A percentile compares a stretch with the other conserved stretches of the same genome.
Conservation (phyloP, 2,329 filamentous ascomycete species). For the Neopestalotiopsis sp. region DNA sequence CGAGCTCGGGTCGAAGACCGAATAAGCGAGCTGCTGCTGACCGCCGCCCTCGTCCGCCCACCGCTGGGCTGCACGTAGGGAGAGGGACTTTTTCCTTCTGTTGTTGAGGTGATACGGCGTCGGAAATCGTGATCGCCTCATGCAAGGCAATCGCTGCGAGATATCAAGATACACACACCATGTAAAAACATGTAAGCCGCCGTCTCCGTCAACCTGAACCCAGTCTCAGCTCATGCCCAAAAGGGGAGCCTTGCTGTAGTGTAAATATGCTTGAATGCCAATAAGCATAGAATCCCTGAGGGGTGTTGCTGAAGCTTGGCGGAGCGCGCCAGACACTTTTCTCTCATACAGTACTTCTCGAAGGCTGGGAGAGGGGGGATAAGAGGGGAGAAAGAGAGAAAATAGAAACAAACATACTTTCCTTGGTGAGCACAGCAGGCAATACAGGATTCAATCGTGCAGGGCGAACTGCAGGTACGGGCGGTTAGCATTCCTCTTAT, state of each 20-base stretch:
- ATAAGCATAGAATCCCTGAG: neutral
- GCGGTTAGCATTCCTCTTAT: constrained; percentile 9
- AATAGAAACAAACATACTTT: neutral
- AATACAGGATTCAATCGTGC: constrained; percentile 12
- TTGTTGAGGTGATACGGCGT: neutral
- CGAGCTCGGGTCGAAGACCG: neutral
- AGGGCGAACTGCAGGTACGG: constrained; percentile 7
- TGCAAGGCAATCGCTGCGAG: neutral
- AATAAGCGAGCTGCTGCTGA: neutral
- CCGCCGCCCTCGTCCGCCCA: neutral
- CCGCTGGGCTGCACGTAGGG: neutral
- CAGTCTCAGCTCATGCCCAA: neutral
- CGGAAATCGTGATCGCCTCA: neutral
- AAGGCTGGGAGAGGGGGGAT: too few species aligned
- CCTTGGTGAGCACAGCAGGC: neutral
- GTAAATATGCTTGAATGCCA: neutral
- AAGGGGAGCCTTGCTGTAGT: neutral
- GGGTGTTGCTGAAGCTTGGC: neutral
- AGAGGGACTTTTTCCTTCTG: neutral
- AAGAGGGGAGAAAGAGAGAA: neutral
- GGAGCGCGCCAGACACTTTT: too few species aligned
- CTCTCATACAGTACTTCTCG: too few species aligned
- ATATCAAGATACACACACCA: neutral
- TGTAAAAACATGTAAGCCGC: neutral
- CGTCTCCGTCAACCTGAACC: neutral